phyloP scores from a whole-genome alignment of 305 asterid genomes.

The Plantago rigida region DNA sequence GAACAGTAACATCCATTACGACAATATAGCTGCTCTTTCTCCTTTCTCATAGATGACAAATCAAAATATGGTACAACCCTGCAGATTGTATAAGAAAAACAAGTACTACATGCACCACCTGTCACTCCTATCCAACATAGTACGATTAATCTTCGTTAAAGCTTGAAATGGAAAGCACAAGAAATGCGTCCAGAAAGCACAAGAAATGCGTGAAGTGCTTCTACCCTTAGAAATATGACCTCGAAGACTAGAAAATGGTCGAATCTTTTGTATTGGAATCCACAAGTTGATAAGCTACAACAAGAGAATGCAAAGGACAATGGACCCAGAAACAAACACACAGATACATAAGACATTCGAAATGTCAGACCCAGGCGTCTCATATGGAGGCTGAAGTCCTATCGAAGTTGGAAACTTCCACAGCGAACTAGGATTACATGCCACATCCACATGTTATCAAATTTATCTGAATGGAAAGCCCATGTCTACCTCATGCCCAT shows the following conservation, averaged over 20 bases:
- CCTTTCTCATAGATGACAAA: too few species aligned
- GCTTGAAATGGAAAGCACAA: background rate
- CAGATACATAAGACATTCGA: background rate
- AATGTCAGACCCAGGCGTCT: too few species aligned
- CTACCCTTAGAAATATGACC: background rate
- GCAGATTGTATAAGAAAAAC: background rate
- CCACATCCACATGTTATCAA: constrained; percentile 12
- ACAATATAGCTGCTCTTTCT: too few species aligned
- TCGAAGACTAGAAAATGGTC: background rate
- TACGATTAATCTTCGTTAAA: background rate
- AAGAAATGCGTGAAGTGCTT: too few species aligned
- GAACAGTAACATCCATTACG: too few species aligned
- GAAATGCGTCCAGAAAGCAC: too few species aligned
- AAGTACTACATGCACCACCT: background rate
- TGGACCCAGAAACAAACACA: background rate
- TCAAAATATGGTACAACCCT: too few species aligned
- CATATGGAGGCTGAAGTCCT: too few species aligned
- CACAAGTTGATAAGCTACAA: background rate
- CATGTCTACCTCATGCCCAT: constrained; percentile 59
- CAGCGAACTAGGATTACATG: background rate
- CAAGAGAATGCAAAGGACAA: background rate
- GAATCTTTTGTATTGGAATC: background rate
- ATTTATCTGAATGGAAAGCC: constrained; percentile 51
- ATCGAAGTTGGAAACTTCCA: constrained; percentile 1
- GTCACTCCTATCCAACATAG: background rate